Evolutionary conservation across 345 rosid species (phyloP).

Genomic region (Trapa incisa): DNA sequence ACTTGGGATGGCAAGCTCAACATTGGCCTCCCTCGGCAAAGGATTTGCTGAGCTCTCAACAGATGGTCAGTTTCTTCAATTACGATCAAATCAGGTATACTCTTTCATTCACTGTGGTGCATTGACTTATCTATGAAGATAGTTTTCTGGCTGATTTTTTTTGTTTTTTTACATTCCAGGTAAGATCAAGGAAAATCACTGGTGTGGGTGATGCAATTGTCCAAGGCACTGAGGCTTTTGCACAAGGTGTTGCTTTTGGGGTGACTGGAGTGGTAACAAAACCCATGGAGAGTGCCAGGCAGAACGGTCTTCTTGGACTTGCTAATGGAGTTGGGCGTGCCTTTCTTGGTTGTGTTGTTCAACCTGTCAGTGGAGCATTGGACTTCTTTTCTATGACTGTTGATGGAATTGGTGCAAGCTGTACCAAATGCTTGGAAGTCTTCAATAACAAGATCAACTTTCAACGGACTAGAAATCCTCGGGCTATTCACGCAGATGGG

Average conservation of each 20-base stretch:
- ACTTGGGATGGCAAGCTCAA: constrained; percentile 97
- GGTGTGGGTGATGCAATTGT: constrained; percentile 92
- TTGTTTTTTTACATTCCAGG: constrained; percentile 33
- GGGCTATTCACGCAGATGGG: constrained; percentile 72
- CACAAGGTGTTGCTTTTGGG: constrained; percentile 97
- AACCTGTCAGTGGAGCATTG: constrained; percentile 92
- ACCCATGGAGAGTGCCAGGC: constrained; percentile 88
- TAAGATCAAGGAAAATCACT: constrained; percentile 82
- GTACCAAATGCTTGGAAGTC: constrained; percentile 76
- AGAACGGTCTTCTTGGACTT: constrained; percentile 79
- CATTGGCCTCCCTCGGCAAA: constrained; percentile 88
- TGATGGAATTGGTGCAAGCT: constrained; percentile 91
- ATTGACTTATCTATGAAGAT: constrained; percentile 1
- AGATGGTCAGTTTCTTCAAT: constrained; percentile 87
- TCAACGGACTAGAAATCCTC: constrained; percentile 82
- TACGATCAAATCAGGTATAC: constrained; percentile 82
- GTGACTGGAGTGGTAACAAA: constrained; percentile 92
- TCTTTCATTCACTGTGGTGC: not conserved
- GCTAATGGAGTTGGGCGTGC: constrained; percentile 95
- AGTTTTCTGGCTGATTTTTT: constrained; percentile 3
- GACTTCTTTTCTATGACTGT: constrained; percentile 93
- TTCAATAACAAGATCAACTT: constrained; percentile 45
- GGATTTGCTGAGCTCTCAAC: constrained; percentile 98
- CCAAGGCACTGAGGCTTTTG: constrained; percentile 97
- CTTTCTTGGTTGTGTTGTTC: constrained; percentile 68